These are phyloP conservation scores for Debaryomyces fabryi DNA, from an alignment of 1,139 yeast species.

Conservation along the genomic window DNA sequence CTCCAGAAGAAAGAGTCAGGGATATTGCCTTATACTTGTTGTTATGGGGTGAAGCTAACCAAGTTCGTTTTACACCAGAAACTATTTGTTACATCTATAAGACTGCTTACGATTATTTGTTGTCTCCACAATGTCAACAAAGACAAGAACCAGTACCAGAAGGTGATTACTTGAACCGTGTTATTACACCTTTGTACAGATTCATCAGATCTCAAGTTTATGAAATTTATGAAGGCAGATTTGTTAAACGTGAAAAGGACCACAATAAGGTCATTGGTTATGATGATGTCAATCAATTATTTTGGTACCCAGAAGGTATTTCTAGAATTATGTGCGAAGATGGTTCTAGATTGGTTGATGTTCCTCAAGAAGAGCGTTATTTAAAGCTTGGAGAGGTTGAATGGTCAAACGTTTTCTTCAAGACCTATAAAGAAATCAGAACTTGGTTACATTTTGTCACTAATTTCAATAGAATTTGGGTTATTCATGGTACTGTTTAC, in stretches of 20 bases:
- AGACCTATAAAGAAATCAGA: constrained; percentile 94
- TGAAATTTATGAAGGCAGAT: constrained; percentile 92
- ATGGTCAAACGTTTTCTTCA: constrained; percentile 92
- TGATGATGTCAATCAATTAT: constrained; percentile 97
- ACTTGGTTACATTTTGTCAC: constrained; percentile 97
- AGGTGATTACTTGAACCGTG: constrained; percentile 92
- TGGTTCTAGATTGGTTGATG: constrained; percentile 87
- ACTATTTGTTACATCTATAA: constrained; percentile 90
- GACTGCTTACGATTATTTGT: constrained; percentile 85
- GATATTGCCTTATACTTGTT: constrained; percentile 87
- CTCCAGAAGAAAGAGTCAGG: constrained; percentile 76
- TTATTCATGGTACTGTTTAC: constrained; percentile 82
- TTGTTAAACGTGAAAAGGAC: constrained; percentile 95
- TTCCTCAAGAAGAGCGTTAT: constrained; percentile 88
- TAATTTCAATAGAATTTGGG: constrained; percentile 98
- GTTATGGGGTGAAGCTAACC: constrained; percentile 99
- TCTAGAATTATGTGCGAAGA: constrained; percentile 89
- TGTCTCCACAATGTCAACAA: constrained; percentile 89
- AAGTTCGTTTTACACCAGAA: constrained; percentile 94
- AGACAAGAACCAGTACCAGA: constrained; percentile 90
- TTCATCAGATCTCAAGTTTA: constrained; percentile 94
- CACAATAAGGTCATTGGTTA: constrained; percentile 94
- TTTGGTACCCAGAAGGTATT: constrained; percentile 99
- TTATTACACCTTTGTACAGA: constrained; percentile 89
- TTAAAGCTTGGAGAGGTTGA: constrained; percentile 87